Base-by-base conservation (phyloP, 2,329 filamentous ascomycete species). In the Diaporthe sp. region DNA sequence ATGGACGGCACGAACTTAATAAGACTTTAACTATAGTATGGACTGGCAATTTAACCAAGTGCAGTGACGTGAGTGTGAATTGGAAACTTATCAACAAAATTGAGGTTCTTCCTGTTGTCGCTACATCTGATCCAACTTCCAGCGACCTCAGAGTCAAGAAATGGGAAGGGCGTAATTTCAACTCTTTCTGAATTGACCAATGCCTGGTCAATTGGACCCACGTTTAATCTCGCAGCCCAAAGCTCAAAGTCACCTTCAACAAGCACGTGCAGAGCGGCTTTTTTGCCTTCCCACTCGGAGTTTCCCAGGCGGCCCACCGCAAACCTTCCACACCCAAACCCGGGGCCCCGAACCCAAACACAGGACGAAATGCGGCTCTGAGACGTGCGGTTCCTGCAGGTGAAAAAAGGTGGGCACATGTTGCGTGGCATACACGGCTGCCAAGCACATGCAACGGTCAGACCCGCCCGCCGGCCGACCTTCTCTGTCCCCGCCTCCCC, bases 311-410 rank as follows among this genome's bases (percentile, higher is more conserved):
- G 19, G 62, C 44, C 46, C 46, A 51, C 46, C 61, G 5, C 5
- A 28, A 53, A 68, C 25, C 46, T 68, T 25, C 53, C 19, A n/a
- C 62, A 15, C 44, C 19, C 34, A 46, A n/a, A 15, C 62, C 31
- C 7, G 17, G 61, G 44, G 28, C 4, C 12, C 44, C 31, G 28
- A 68, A 53, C 31, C 44, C 22, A 68, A 68, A 68, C 2, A 53
- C 65, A 28, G 17, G 65, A 68, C 22, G 65, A 55, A 67, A 53
- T 51, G 46, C 46, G 65, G 65, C 65, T 25, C 65, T 53, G 65
- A 68, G 65, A 68, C 46, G 65, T 53, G 8, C 22, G 34, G 34
- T 42, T 28, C 46, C 65, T 55, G 62, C 62, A 68, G 44, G 12
- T 55, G 8, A 4, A 34, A 37, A n/a, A 25, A 62, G 37, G 46